These are phyloP conservation scores for Neurospora tetraspora DNA, from an alignment of 495 filamentous ascomycete species.

Conservation along the genomic window DNA sequence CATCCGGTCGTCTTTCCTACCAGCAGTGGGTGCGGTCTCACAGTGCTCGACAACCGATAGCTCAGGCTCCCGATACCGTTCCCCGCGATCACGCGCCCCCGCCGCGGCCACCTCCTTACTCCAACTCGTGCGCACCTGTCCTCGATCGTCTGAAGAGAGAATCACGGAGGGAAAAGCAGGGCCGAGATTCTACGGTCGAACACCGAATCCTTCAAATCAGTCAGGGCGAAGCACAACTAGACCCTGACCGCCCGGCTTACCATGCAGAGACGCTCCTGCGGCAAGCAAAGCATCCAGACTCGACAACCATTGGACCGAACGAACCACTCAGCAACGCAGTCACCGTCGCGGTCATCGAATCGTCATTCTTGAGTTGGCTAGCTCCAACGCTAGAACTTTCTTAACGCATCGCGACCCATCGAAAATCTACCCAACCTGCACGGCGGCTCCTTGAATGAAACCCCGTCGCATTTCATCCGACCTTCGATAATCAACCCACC, in stretches of 20 bases:
- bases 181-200: neutral
- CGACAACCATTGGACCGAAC: neutral
- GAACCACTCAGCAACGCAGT: neutral
- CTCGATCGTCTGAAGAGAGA: neutral
- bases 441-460: neutral
- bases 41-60: neutral
- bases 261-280: neutral
- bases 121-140: neutral
- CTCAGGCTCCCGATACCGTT: neutral
- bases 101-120: neutral
- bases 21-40: neutral
- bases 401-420: neutral
- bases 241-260: neutral
- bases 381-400: neutral
- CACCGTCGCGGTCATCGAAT: neutral
- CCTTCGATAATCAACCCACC: conserved; percentile 1
- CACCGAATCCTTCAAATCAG: neutral
- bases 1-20: neutral
- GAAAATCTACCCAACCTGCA: neutral
- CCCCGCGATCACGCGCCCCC: neutral
- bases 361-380: neutral
- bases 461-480: neutral
- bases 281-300: neutral
- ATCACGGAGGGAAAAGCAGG: neutral
- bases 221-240: neutral